Evolutionary conservation across 2,329 filamentous ascomycete genomes (phyloP).

Genomic region (Clonostachys byssicola): DNA sequence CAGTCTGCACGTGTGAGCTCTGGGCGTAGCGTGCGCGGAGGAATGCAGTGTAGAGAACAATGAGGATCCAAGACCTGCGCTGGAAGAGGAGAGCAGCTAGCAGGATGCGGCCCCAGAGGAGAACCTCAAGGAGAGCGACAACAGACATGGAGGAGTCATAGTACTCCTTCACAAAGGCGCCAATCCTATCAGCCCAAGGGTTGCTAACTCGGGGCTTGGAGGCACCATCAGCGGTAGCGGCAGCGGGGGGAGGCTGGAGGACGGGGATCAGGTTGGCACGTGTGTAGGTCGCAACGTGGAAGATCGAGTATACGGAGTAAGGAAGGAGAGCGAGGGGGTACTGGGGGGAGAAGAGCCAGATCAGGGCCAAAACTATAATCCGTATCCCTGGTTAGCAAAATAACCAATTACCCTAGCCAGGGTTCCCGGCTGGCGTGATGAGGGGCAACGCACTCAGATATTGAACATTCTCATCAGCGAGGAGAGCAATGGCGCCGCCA

Average conservation of each 20-base stretch:
- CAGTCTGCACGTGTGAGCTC: constrained; percentile 87
- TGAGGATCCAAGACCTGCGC: constrained; percentile 84
- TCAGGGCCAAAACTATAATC: constrained; percentile 75
- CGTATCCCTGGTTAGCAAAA: not conserved
- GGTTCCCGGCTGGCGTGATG: too few species aligned
- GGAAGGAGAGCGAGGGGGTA: constrained; percentile 87
- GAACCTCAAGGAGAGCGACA: constrained; percentile 83
- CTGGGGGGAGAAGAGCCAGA: constrained; percentile 92
- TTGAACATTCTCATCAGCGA: constrained; percentile 93
- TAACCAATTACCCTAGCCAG: not conserved
- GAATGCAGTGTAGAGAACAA: constrained; percentile 85
- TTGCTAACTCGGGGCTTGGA: constrained; percentile 41
- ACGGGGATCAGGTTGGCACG: constrained; percentile 91
- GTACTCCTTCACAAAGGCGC: constrained; percentile 94
- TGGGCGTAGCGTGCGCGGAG: constrained; percentile 85
- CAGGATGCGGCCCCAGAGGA: constrained; percentile 79
- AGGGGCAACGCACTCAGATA: constrained; percentile 70
- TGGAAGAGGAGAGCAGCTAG: constrained; percentile 82
- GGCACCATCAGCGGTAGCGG: constrained; percentile 50
- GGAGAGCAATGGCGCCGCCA: constrained; percentile 58
- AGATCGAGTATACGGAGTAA: constrained; percentile 95
- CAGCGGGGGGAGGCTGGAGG: constrained; percentile 60
- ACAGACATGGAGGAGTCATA: constrained; percentile 95
- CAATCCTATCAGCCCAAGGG: constrained; percentile 77
- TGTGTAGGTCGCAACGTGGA: constrained; percentile 96